These are phyloP conservation scores for Blastocystis sp. DNA, from an alignment of 352 stramenopile species.

Conservation along the genomic window DNA sequence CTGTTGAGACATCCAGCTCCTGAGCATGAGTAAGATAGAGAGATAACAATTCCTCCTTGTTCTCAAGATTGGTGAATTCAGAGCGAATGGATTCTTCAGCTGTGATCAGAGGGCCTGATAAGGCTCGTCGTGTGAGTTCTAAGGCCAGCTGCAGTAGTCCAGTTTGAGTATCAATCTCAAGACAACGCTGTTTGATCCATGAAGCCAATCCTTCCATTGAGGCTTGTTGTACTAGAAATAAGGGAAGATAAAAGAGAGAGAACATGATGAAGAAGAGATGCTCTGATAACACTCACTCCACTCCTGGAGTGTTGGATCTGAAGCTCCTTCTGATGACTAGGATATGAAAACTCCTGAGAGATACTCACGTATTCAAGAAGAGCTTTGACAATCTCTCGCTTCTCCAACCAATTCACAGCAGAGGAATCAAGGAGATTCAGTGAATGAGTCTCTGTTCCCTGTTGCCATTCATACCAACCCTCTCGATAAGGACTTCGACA, in stretches of 20 bases:
- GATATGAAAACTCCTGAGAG: no score
- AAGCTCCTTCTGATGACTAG: no score
- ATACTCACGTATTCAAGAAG: background rate
- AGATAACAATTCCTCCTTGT: background rate
- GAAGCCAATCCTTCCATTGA: background rate
- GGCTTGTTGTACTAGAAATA: no score
- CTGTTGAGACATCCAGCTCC: background rate
- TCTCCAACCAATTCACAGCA: slow-evolving; percentile 23
- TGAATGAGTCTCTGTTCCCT: background rate
- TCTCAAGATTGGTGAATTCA: background rate
- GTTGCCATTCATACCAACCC: background rate
- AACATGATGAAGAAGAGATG: no score
- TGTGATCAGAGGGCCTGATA: background rate
- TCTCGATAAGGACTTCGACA: background rate
- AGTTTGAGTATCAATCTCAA: background rate
- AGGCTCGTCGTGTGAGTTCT: background rate
- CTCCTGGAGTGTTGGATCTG: no score
- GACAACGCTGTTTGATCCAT: background rate
- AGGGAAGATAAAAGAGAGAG: no score
- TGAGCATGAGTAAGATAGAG: background rate
- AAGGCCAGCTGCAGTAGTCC: background rate
- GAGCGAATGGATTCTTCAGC: background rate
- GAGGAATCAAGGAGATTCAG: background rate
- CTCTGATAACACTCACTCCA: no score
- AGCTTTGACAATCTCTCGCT: background rate